Conservation (phyloP, 2,329 filamentous ascomycete genomes). For the Sporothrix inflata region DNA sequence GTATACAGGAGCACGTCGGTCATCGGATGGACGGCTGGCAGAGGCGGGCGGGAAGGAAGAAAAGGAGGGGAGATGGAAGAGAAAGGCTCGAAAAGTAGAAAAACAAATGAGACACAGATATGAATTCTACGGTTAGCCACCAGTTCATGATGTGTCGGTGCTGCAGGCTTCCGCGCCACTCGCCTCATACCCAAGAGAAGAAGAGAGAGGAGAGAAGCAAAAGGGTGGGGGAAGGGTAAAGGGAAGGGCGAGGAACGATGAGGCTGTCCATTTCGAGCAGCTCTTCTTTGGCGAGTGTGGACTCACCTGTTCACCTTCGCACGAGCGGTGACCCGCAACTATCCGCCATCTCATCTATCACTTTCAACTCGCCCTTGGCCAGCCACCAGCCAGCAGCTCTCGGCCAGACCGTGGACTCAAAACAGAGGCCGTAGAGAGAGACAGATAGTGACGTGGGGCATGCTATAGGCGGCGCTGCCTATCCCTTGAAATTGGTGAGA, state of each 20-base stretch:
- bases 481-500: background rate
- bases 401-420: conserved; percentile 16
- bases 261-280: too few relatives aligned
- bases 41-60: conserved; percentile 8
- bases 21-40: conserved; percentile 25
- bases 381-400: conserved; percentile 3
- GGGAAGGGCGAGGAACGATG: background rate
- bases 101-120: conserved; percentile 21
- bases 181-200: conserved; percentile 23
- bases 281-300: background rate
- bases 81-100: background rate
- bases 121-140: conserved; percentile 16
- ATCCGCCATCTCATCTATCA: conserved; percentile 19
- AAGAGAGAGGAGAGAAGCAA: background rate
- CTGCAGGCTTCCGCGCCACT: conserved; percentile 31
- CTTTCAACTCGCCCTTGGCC: background rate
- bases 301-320: conserved; percentile 4
- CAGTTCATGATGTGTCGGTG: conserved; percentile 28
- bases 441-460: background rate
- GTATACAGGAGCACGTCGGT: conserved; percentile 8
- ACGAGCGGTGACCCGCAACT: conserved; percentile 8
- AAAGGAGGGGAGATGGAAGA: background rate
- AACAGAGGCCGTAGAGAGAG: background rate
- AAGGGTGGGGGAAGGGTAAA: background rate
- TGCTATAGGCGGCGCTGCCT: background rate